Evolutionary conservation across 208 protist genomes (phyloP), one percentile per base, ranked within the genome.

Genomic region (Trypanosoma vivax): DNA sequence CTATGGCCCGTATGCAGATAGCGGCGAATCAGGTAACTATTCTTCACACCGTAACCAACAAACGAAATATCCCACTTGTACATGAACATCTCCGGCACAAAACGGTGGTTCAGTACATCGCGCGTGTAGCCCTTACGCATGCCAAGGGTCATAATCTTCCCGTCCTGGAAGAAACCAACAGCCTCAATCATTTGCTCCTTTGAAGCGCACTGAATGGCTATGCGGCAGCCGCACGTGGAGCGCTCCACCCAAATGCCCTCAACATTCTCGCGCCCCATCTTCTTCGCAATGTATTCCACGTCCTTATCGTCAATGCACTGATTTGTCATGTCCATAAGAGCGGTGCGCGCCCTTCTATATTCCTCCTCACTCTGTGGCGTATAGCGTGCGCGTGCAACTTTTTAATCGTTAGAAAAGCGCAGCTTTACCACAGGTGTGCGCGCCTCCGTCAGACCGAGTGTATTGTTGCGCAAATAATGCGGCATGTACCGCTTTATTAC

Each of bases 11-110:
- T 67, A 50, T 88, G 78, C 11, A 94, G 59, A 56, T 94, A 94
- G 54, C 91, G 58, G n/a, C 87, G 82, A 16, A 94, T 69, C 21
- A 94, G 65, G 54, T 88, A 91, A 63, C 81, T 90, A 56, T 94
- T 94, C 79, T 94, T 94, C 16, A 94, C 87, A 24, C 83, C 83
- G 62, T 94, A 94, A 1, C 73, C 81, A 11, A 91, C 81, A 49
- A 94, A 94, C 5, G 80, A 90, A 51, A 90, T 88, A 58, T 94
- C 87, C 83, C 87, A 94, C 56, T 82, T 79, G 70, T 91, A 94
- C 70, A 90, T 78, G 53, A 79, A 88, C 74, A 94, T 81, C 64
- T 94, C 83, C 11, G 87, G 87, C 41, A 90, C 80, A 50, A 80
- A 90, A 38, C 79, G 73, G 24, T 52, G 70, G 65, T 90, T 80